A percentile compares a stretch with the other conserved stretches of the same genome.
Conservation (phyloP, 306 rosid species). For the Quercus berberidifolia region DNA sequence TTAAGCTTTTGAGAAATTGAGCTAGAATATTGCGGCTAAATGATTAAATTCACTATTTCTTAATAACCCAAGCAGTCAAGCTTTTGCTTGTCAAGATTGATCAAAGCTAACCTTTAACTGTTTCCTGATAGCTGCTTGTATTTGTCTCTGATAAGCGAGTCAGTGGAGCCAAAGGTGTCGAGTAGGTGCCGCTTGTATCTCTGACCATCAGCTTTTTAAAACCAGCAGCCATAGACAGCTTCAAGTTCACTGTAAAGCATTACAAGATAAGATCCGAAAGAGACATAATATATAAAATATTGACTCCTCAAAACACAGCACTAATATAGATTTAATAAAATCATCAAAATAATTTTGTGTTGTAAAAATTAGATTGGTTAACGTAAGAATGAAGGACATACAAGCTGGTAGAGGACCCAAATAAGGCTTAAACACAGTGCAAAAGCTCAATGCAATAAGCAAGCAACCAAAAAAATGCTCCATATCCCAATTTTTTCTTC, state of each 20-base stretch:
- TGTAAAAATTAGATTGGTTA: no score
- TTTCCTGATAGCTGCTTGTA: constrained; percentile 22
- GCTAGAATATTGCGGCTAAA: no score
- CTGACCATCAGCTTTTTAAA: constrained; percentile 49
- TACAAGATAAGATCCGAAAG: neutral
- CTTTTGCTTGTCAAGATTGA: constrained; percentile 2
- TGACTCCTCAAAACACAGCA: neutral
- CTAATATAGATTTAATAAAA: neutral
- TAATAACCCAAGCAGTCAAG: no score
- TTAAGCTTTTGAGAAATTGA: no score
- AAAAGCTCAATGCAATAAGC: constrained; percentile 56
- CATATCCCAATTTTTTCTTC: constrained; percentile 69
- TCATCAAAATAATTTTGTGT: neutral
- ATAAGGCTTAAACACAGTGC: constrained; percentile 65
- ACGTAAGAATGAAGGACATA: constrained; percentile 33
- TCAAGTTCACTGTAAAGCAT: constrained; percentile 53
- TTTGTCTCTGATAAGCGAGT: neutral
- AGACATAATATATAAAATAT: neutral
- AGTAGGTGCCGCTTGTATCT: constrained; percentile 22
- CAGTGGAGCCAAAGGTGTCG: neutral
- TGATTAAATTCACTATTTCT: no score
- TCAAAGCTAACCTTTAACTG: constrained; percentile 27
- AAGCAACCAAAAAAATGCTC: constrained; percentile 63
- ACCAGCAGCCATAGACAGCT: constrained; percentile 37
- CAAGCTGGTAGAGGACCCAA: constrained; percentile 57